Evolutionary conservation across 345 rosid species (phyloP), one percentile per base, ranked within the genome.

Genomic region (Sonneratia caseolaris): DNA sequence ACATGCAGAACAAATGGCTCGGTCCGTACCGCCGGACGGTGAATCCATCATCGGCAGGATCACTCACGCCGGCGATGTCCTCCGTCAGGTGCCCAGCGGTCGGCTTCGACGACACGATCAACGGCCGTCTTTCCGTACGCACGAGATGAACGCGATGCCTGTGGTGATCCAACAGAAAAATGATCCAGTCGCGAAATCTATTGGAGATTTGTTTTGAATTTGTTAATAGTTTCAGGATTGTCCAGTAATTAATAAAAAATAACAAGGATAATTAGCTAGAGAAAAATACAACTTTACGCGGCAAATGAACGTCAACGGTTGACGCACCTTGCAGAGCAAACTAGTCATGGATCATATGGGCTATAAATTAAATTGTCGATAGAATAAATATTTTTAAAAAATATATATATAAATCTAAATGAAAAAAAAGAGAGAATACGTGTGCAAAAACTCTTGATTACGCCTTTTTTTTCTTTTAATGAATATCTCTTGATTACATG

Each of bases 1-100:
- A 89, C 82, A 88, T 91, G 96, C 92, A 87, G 68, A 88, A 84
- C 74, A 91, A 89, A 78, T 94, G 98, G 98, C 74, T 89, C 40
- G 95, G 88, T 24, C 81, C 93, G 3, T 87, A 87, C 80, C 83
- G 86, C 53, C 85, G 98, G 66, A 88, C 88, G 36, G n/a, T 67
- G 6, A 91, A 82, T 69, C 81, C 84, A 36, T 56, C 71, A 16
- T 75, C 82, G 15, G n/a, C 86, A 69, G 70, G 56, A 2, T 16
- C 72, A 18, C 5, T 57, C 0, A 37, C 78, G 32, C 82, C 78
- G 43, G 77, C 65, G 78, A 80, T 69, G 45, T 75, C 70, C 76
- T 82, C 61, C 55, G 96, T 84, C 24, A 68, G 79, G 51, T 91
- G 96, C 73, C 86, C 94, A 27, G 72, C 77, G 24, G 81, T 89